A percentile compares a stretch with the other conserved stretches of the same genome.
Conservation (phyloP, 345 rosid genomes). For the Eutrema heterophyllum region DNA sequence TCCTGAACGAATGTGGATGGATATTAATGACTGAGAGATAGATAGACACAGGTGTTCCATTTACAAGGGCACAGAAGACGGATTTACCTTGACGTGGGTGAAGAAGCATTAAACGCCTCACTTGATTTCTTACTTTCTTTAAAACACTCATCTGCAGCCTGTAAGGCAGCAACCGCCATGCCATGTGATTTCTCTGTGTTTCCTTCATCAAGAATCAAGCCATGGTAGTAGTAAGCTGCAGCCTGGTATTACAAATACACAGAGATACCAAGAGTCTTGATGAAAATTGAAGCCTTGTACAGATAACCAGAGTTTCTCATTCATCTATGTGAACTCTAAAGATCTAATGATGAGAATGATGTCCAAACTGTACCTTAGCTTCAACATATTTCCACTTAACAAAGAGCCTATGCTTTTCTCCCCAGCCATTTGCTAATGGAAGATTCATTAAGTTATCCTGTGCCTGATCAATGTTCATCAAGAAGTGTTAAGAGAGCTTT, state of each 20-base stretch:
- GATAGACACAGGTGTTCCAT: background rate
- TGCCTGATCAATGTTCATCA: constrained; percentile 53
- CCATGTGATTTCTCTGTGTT: constrained; percentile 94
- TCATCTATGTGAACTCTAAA: background rate
- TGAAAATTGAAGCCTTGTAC: background rate
- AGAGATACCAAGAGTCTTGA: constrained; percentile 11
- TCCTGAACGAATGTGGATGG: constrained; percentile 44
- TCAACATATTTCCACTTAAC: constrained; percentile 91
- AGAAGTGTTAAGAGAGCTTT: constrained; percentile 9
- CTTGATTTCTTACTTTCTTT: constrained; percentile 82
- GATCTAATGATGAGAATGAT: background rate
- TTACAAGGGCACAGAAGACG: background rate
- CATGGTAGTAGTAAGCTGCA: constrained; percentile 98
- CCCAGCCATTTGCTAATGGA: constrained; percentile 88
- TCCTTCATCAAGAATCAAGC: constrained; percentile 94
- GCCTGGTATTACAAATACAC: constrained; percentile 39
- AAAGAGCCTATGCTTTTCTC: constrained; percentile 76
- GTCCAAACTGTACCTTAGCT: constrained; percentile 61
- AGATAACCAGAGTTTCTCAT: background rate
- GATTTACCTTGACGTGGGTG: constrained; percentile 84
- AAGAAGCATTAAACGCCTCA: constrained; percentile 61
- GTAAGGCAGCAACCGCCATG: constrained; percentile 95
- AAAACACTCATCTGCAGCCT: constrained; percentile 88
- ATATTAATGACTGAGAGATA: background rate
- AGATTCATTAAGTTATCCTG: constrained; percentile 89